These are phyloP conservation scores for Umbellularia californica DNA, from an alignment of 164 flowering plant genomes.

Conservation along the genomic window DNA sequence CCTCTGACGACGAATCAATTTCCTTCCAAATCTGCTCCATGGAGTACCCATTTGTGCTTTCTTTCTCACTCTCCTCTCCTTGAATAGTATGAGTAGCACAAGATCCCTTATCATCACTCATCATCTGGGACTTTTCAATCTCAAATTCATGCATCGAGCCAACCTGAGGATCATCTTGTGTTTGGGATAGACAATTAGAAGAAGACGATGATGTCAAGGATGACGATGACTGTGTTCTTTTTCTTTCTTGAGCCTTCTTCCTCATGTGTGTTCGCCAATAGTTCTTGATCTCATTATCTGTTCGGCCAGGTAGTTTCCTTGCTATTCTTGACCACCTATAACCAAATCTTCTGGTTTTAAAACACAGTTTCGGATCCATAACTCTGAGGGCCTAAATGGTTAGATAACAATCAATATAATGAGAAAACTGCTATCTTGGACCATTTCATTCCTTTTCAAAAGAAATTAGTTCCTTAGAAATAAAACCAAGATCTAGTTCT, in stretches of 20 bases:
- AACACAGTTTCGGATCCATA: not conserved
- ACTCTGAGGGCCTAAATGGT: not conserved
- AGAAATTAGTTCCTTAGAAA: not conserved
- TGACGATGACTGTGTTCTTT: constrained; percentile 35
- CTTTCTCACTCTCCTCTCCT: constrained; percentile 23
- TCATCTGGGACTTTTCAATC: not conserved
- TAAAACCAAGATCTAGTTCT: not conserved
- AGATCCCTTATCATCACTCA: not conserved
- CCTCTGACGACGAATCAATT: constrained; percentile 38
- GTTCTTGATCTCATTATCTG: constrained; percentile 97
- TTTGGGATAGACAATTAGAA: constrained; percentile 29
- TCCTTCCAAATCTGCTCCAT: constrained; percentile 98
- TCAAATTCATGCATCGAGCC: constrained; percentile 7
- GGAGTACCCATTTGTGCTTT: constrained; percentile 32
- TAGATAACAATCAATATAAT: too few species aligned
- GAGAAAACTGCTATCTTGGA: too few species aligned
- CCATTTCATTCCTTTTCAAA: not conserved
- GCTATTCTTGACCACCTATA: constrained; percentile 95
- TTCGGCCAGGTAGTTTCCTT: constrained; percentile 81
- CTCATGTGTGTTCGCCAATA: constrained; percentile 97
- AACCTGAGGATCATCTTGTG: constrained; percentile 24
- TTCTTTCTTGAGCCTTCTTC: constrained; percentile 82
- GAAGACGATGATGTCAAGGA: constrained; percentile 34
- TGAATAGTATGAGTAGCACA: not conserved
- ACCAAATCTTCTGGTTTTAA: not conserved